Base-by-base conservation (phyloP, 2,329 filamentous ascomycete genomes). In the Microdochium trichocladiopsis region DNA sequence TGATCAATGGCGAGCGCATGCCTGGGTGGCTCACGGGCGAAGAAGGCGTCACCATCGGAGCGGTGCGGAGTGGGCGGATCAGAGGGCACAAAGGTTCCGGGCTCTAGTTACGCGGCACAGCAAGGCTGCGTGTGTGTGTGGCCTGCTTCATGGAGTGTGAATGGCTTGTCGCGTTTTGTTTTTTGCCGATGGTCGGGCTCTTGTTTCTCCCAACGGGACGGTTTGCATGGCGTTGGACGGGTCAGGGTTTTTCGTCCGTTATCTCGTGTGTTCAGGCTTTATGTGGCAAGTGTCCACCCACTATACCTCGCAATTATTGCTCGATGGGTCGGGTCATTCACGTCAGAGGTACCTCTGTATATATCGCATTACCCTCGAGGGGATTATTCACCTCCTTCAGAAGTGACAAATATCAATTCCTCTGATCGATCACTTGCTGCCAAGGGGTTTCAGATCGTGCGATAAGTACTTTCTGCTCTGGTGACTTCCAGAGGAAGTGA, bases 1-100 rank as follows among this genome's bases (percentile, higher is more conserved):
- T 88, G 50, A 73, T 95, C 24, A 83, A 95, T 63, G 86, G 89
- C 1, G 79, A 84, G 61, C 80, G 75, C 51, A 92, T 95, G 87
- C 90, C 91, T 0, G 87, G 87, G 0, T 95, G 90, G 90, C 86
- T 95, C 85, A 94, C 90, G 1, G 91, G 90, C 2, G 90, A 95
- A 62, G 87, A 90, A 47, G 87, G 85, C 1, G 83, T 94, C 4
- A 94, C 88, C 51, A 76, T 84, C 36, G 87, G 88, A 1, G 78
- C 82, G 25, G 82, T 95, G 3, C 78, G 76, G 57, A 68, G 82
- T 53, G 89, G 90, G 2, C 76, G 84, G 56, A 83, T 91, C 60
- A 70, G 71, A 45, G 81, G 79, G 1, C 70, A 79, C 60, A 82
- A 76, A 55, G 80, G 80, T 4, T 79, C 78, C 1, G 79, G 79